These are phyloP conservation scores for Dendrothele bispora DNA, from an alignment of 768 basidiomycete genomes.

Conservation along the genomic window DNA sequence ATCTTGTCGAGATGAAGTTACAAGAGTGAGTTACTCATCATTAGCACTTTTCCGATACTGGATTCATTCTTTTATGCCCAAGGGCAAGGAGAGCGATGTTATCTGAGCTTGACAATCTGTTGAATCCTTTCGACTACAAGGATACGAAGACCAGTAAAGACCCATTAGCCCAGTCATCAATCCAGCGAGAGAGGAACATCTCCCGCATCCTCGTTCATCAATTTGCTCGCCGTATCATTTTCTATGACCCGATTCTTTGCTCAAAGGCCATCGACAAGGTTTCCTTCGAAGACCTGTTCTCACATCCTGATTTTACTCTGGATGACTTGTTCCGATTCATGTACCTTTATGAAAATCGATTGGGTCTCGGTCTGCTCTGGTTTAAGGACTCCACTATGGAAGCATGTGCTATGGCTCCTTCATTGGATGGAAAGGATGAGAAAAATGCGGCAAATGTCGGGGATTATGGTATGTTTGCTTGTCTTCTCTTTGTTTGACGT, in stretches of 20 bases:
- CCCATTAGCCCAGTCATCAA: too few species aligned
- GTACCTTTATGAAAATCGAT: background rate
- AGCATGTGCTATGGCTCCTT: slow-evolving; percentile 4
- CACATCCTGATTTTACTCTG: slow-evolving; percentile 26
- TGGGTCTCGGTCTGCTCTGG: slow-evolving; percentile 21
- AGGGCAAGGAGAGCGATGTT: too few species aligned
- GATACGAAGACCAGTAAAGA: too few species aligned
- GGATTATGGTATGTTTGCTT: background rate
- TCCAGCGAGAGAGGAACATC: too few species aligned
- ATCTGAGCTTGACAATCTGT: background rate
- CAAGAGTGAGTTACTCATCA: background rate
- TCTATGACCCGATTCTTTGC: slow-evolving; percentile 26
- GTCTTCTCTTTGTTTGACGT: too few species aligned
- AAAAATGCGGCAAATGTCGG: background rate
- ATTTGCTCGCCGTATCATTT: slow-evolving; percentile 27
- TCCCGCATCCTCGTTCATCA: too few species aligned
- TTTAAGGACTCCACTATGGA: slow-evolving; percentile 26
- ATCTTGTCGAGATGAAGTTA: background rate
- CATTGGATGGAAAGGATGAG: too few species aligned
- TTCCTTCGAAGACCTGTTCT: slow-evolving; percentile 29
- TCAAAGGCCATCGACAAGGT: slow-evolving; percentile 28
- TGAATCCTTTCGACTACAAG: background rate
- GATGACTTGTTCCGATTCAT: slow-evolving; percentile 19
- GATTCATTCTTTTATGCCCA: background rate
- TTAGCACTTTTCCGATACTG: background rate